Evolutionary conservation across 305 asterid species (phyloP).

Genomic region (Solanum hybrid): DNA sequence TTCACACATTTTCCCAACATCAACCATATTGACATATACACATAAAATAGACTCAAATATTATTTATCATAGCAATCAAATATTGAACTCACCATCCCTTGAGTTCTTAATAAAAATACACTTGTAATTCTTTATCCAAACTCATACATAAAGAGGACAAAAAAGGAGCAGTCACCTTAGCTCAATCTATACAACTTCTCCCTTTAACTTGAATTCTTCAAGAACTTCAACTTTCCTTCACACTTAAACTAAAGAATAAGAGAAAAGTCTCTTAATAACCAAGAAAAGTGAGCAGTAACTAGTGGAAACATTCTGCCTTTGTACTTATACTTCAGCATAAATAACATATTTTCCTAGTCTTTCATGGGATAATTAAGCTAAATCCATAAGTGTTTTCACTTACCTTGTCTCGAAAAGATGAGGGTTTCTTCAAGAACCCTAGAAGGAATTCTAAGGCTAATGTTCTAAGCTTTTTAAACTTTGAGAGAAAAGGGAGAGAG

Average conservation of each 20-base stretch:
- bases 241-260: not conserved
- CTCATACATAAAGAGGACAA: not conserved
- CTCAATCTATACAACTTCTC: not conserved
- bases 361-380: not conserved
- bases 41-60: not conserved
- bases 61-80: not conserved
- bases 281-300: too few relatives aligned
- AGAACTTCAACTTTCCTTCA: not conserved
- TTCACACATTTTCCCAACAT: not conserved
- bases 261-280: not conserved
- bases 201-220: not conserved
- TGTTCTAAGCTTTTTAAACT: not conserved
- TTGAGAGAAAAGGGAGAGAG: not conserved
- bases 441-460: not conserved
- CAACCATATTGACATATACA: not conserved
- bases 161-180: not conserved
- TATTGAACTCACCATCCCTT: not conserved
- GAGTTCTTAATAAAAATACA: not conserved
- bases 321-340: not conserved
- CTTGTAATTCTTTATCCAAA: not conserved
- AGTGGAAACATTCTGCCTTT: not conserved
- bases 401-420: not conserved
- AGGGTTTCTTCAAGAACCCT: not conserved
- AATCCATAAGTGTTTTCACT: not conserved
- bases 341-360: not conserved